Base-by-base conservation (phyloP, 192 early-diverging fungal genomes). In the Backusella australiensis region DNA sequence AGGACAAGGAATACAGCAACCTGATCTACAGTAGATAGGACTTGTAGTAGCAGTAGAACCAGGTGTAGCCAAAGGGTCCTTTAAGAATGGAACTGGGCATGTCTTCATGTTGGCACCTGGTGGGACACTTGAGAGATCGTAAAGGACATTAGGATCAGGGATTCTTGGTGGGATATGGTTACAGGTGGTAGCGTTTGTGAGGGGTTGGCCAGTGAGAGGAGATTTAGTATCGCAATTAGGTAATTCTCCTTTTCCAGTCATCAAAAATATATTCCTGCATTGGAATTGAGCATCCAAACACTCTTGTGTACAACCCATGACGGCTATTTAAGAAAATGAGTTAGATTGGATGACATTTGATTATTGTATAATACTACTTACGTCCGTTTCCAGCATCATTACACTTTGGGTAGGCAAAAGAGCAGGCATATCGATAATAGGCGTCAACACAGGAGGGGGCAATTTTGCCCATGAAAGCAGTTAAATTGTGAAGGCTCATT, bases 1-100 rank as follows among this genome's bases (percentile, higher is more conserved):
- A 1, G 87, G 87, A 65, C 87, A 89, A 35, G 87, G 87, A 36
- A 89, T 46, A 77, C 87, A 89, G 41, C 87, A 89, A 65, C 86
- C 86, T 41, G 74, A 72, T 52, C 72, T 70, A 49, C 87, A 89
- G 44, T 74, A 81, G 14, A 63, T 56, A 5, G 44, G 12, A 63
- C 74, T 83, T 19, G 79, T 39, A 1, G 79, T 73, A 1, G 68
- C 73, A 32, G 49, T 74, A 11, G 56, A 39, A 34, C 78, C 78
- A 19, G 74, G 34, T 52, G 77, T 71, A 23, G 75, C 71, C 2
- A 77, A 23, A 0, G 84, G 84, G 66, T 87, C 86, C 0, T 4
- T 74, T 6, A 85, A 36, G 36, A 87, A 87, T 9, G 86, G 86
- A 3, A 74, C 5, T 26, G 81, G 78, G 12, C 86, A 87, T 6